Evolutionary conservation across 805 yeast genomes (phyloP).

Genomic region (Clavispora santaluciae): DNA sequence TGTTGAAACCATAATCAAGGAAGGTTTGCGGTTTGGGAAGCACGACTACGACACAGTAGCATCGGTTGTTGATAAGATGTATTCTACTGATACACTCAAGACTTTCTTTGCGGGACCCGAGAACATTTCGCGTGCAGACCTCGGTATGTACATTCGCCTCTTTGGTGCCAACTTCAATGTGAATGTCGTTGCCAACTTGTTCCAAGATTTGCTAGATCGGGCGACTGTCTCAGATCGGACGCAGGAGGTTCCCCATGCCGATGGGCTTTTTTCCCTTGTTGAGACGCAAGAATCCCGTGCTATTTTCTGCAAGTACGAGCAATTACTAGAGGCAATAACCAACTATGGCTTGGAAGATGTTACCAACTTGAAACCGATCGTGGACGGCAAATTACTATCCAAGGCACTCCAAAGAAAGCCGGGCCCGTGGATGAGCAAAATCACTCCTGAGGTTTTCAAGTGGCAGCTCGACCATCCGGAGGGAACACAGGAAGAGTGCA

Average conservation of each 20-base stretch:
- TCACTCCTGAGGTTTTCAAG: constrained; percentile 50
- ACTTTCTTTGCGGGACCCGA: constrained; percentile 11
- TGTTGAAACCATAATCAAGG: constrained; percentile 50
- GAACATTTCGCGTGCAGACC: constrained; percentile 42
- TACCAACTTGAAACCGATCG: constrained; percentile 52
- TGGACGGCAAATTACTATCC: constrained; percentile 72
- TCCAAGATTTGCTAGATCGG: constrained; percentile 18
- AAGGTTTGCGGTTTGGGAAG: constrained; percentile 65
- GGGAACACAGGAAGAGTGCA: constrained; percentile 49
- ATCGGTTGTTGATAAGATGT: constrained; percentile 29
- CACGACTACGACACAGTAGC: constrained; percentile 50
- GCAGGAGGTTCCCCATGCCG: background rate
- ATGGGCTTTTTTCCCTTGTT: background rate
- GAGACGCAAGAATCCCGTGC: background rate
- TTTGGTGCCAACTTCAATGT: constrained; percentile 51
- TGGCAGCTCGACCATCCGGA: constrained; percentile 81
- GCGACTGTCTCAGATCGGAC: background rate
- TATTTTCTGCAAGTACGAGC: constrained; percentile 24
- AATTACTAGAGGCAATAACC: constrained; percentile 27
- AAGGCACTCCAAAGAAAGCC: constrained; percentile 53
- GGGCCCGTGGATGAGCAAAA: constrained; percentile 79
- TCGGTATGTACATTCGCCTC: constrained; percentile 56
- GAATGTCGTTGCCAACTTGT: constrained; percentile 35
- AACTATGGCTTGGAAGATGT: constrained; percentile 37
- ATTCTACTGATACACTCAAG: constrained; percentile 15